Conservation (phyloP, 108 stramenopile genomes). For the Epipyxis sp. region DNA sequence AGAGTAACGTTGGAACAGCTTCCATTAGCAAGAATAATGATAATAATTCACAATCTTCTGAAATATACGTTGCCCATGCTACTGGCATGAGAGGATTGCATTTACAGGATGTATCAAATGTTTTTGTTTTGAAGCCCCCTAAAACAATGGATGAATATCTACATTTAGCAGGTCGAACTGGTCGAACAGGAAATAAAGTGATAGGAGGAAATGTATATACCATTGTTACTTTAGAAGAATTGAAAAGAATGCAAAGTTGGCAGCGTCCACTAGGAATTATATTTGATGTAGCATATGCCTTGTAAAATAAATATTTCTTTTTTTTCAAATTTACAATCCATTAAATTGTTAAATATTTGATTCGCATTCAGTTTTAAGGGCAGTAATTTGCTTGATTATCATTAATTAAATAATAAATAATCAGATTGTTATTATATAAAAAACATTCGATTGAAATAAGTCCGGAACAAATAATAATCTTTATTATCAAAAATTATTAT, state of each 20-base stretch:
- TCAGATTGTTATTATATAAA: too few species aligned
- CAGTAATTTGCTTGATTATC: too few species aligned
- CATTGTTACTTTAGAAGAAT: background rate
- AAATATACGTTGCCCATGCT: background rate
- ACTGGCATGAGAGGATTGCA: conserved; percentile 76
- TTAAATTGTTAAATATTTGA: too few species aligned
- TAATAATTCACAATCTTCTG: background rate
- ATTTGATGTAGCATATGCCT: background rate
- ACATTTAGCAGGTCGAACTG: conserved; percentile 89
- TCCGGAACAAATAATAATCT: too few species aligned
- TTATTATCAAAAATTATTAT: too few species aligned
- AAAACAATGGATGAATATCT: conserved; percentile 85
- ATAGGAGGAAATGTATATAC: background rate
- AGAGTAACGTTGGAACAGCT: background rate
- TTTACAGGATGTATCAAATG: conserved; percentile 72
- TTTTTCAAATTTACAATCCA: too few species aligned
- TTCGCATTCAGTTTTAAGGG: too few species aligned
- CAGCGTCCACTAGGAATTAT: background rate
- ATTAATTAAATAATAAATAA: too few species aligned
- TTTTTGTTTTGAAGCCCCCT: conserved; percentile 75
- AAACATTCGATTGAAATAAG: too few species aligned
- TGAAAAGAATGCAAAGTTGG: background rate
- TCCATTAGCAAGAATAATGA: background rate
- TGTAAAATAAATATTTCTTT: too few species aligned
- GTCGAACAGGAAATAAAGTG: conserved; percentile 44